A percentile compares a stretch with the other conserved stretches of the same genome.
Conservation (phyloP, 2,329 filamentous ascomycete genomes). For the Alternaria rosae region DNA sequence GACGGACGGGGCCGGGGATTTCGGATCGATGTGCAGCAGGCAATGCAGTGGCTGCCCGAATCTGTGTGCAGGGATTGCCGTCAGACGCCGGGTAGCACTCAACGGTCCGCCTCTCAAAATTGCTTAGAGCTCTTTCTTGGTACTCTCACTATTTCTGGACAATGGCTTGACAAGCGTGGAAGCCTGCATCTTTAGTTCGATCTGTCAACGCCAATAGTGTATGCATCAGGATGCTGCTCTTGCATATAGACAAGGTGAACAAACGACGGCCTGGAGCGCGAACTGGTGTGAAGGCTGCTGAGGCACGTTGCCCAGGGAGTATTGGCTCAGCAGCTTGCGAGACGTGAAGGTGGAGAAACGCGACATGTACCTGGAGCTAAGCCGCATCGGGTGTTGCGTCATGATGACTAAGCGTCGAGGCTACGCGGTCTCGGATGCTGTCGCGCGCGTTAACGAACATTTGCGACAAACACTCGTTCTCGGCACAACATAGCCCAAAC, state of each 20-base stretch:
- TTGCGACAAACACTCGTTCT: slow-evolving; percentile 29
- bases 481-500: slow-evolving; percentile 22
- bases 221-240: background rate
- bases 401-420: slow-evolving; percentile 27
- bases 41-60: slow-evolving; percentile 17
- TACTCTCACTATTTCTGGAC: background rate
- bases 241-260: background rate
- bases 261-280: background rate
- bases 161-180: background rate
- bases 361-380: slow-evolving; percentile 14
- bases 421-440: slow-evolving; percentile 5
- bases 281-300: slow-evolving; percentile 8
- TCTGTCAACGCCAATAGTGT: slow-evolving; percentile 1
- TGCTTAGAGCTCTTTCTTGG: slow-evolving; percentile 13
- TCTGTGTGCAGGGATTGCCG: slow-evolving; percentile 14
- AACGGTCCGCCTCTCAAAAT: slow-evolving; percentile 19
- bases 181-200: slow-evolving; percentile 1
- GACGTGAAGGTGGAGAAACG: slow-evolving; percentile 12
- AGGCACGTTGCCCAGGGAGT: slow-evolving; percentile 13
- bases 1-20: slow-evolving; percentile 6
- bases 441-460: slow-evolving; percentile 17
- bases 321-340: slow-evolving; percentile 13
- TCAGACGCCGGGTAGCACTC: slow-evolving; percentile 14
- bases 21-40: slow-evolving; percentile 15
- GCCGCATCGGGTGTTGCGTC: slow-evolving; percentile 14